These are phyloP conservation scores for Fusarium avenaceum DNA, from an alignment of 2,329 filamentous ascomycete genomes.

Conservation along the genomic window DNA sequence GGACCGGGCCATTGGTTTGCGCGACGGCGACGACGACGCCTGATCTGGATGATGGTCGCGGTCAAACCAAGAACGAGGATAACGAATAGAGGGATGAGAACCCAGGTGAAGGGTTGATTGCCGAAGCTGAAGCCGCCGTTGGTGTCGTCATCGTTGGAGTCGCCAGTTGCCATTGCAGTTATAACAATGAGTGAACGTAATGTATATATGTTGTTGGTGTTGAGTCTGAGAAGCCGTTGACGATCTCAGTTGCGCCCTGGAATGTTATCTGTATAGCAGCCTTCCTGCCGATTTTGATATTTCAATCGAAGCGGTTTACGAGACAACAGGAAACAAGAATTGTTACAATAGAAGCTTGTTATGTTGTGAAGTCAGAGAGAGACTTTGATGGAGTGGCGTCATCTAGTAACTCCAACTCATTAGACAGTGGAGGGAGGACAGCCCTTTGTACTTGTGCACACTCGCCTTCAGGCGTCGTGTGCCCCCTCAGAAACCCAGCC, in stretches of 20 bases:
- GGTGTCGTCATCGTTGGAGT: conserved; percentile 27
- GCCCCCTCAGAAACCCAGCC: conserved; percentile 24
- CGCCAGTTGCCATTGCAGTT: conserved; percentile 25
- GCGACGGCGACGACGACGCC: conserved; percentile 54
- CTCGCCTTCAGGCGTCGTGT: conserved; percentile 11
- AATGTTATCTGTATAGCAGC: background rate
- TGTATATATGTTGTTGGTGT: background rate
- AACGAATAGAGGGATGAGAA: conserved; percentile 64
- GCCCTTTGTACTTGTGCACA: conserved; percentile 34
- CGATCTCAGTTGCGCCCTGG: background rate
- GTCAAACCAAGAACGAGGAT: conserved; percentile 58
- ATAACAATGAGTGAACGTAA: background rate
- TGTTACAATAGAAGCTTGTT: background rate
- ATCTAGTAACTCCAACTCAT: conserved; percentile 18
- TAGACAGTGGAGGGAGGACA: conserved; percentile 2
- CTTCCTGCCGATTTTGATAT: background rate
- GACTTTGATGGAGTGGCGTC: conserved; percentile 35
- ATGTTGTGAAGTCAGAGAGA: conserved; percentile 34
- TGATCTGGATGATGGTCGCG: conserved; percentile 59
- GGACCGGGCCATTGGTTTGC: conserved; percentile 29
- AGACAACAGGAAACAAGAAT: conserved; percentile 3
- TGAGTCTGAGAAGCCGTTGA: background rate
- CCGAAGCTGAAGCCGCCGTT: conserved; percentile 49
- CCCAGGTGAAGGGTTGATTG: conserved; percentile 68
- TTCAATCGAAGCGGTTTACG: conserved; percentile 1